Evolutionary conservation across 1,284 basidiomycete species (phyloP).

Genomic region (Apiotrichum veenhuisii): DNA sequence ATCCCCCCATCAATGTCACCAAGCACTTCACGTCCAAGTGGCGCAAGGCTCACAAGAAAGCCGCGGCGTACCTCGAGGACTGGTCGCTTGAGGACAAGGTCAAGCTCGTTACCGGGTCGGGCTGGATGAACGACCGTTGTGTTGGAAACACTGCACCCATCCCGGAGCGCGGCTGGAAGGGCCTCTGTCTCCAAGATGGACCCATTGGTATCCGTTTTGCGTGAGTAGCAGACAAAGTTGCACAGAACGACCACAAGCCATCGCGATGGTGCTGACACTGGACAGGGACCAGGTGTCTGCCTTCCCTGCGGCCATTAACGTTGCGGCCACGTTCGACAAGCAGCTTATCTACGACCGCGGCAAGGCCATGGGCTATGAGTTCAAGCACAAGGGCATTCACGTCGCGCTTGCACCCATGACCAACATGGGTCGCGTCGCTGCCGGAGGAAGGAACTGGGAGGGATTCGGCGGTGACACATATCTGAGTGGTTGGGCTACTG

Average conservation of each 20-base stretch:
- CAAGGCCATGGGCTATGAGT: conserved; percentile 70
- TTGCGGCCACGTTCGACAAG: conserved; percentile 68
- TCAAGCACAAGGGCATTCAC: conserved; percentile 73
- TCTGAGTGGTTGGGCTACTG: conserved; percentile 63
- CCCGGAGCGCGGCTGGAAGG: conserved; percentile 60
- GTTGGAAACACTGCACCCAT: conserved; percentile 66
- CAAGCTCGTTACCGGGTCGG: conserved; percentile 50
- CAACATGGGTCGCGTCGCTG: conserved; percentile 58
- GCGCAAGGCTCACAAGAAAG: conserved; percentile 37
- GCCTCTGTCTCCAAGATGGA: conserved; percentile 60
- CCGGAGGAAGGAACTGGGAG: conserved; percentile 77
- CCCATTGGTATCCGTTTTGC: conserved; percentile 6
- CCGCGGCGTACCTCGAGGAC: conserved; percentile 40
- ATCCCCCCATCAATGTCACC: conserved; percentile 19
- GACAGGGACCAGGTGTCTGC: conserved; percentile 59
- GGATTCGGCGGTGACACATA: conserved; percentile 68
- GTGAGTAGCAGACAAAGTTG: too few species aligned
- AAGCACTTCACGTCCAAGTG: conserved; percentile 21
- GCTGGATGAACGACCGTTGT: conserved; percentile 54
- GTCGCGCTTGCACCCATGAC: conserved; percentile 58
- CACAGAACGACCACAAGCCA: background rate
- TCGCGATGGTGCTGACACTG: background rate
- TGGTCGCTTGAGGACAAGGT: conserved; percentile 53
- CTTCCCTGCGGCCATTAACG: conserved; percentile 71
- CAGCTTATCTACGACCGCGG: conserved; percentile 69